Evolutionary conservation across 2,329 filamentous ascomycete genomes (phyloP).

Genomic region (Stagonosporopsis chrysanthemi): DNA sequence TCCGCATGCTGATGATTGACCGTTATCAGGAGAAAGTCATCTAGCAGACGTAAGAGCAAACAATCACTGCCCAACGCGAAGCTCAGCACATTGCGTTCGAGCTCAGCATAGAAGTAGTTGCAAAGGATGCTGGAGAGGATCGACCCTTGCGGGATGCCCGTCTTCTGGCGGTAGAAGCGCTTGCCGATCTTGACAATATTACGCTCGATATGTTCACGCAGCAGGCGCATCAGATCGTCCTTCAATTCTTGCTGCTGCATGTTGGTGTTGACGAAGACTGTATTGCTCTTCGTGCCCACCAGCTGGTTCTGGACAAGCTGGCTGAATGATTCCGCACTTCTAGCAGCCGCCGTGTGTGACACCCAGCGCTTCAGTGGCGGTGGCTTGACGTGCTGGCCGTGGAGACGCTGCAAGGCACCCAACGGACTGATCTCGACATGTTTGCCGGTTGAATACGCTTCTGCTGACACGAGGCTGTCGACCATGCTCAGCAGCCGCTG

Average conservation of each 20-base stretch:
- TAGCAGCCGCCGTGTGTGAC: slow-evolving; percentile 48
- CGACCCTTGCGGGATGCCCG: slow-evolving; percentile 92
- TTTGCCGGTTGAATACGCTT: slow-evolving; percentile 73
- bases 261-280: slow-evolving; percentile 78
- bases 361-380: slow-evolving; percentile 50
- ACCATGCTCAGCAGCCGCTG: slow-evolving; percentile 73
- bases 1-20: slow-evolving; percentile 70
- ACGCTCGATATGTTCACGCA: slow-evolving; percentile 79
- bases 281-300: slow-evolving; percentile 59
- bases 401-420: slow-evolving; percentile 44
- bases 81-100: slow-evolving; percentile 72
- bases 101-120: slow-evolving; percentile 93
- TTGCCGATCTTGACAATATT: slow-evolving; percentile 91
- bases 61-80: slow-evolving; percentile 70
- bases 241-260: slow-evolving; percentile 65
- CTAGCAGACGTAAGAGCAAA: slow-evolving; percentile 81
- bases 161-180: slow-evolving; percentile 84
- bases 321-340: slow-evolving; percentile 43
- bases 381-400: slow-evolving; percentile 41
- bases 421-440: slow-evolving; percentile 73
- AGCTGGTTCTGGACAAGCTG: slow-evolving; percentile 42
- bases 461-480: slow-evolving; percentile 61
- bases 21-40: slow-evolving; percentile 92
- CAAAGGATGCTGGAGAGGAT: slow-evolving; percentile 86
- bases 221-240: slow-evolving; percentile 69